phyloP scores from a whole-genome alignment of 495 filamentous ascomycete genomes.

The Tuber indicum region DNA sequence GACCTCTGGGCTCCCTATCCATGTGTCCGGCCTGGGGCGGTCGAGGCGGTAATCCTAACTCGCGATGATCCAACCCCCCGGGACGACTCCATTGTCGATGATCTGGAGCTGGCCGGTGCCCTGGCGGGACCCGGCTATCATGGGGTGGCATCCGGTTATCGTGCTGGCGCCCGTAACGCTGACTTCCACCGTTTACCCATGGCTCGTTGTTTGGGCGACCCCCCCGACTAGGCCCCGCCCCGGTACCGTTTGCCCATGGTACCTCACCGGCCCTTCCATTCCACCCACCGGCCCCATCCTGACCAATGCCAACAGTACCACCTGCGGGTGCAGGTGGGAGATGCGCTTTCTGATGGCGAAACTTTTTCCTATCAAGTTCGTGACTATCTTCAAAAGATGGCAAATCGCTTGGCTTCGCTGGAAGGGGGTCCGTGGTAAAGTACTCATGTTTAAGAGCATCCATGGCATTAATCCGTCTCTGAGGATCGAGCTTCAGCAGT shows the following conservation, averaged over 20 bases:
- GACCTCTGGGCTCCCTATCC: slow-evolving; percentile 39
- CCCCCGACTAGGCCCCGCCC: slow-evolving; percentile 42
- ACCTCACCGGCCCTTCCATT: slow-evolving; percentile 34
- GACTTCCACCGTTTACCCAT: slow-evolving; percentile 44
- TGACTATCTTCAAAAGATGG: slow-evolving; percentile 90
- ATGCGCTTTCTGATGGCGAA: slow-evolving; percentile 67
- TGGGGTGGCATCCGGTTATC: slow-evolving; percentile 39
- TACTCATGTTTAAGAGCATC: slow-evolving; percentile 92
- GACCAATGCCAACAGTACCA: slow-evolving; percentile 72
- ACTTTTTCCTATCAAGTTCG: slow-evolving; percentile 85
- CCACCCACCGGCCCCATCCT: slow-evolving; percentile 56
- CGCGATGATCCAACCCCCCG: slow-evolving; percentile 31
- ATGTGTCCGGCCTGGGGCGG: slow-evolving; percentile 35
- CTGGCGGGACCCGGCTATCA: slow-evolving; percentile 26
- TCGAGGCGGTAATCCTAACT: slow-evolving; percentile 41
- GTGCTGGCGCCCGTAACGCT: slow-evolving; percentile 42
- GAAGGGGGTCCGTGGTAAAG: slow-evolving; percentile 71
- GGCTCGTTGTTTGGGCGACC: slow-evolving; percentile 44
- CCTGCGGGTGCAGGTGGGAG: slow-evolving; percentile 85
- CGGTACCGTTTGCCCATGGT: slow-evolving; percentile 45
- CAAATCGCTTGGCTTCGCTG: slow-evolving; percentile 71
- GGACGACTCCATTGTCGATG: slow-evolving; percentile 27
- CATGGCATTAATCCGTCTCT: slow-evolving; percentile 79
- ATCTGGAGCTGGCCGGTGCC: slow-evolving; percentile 28
- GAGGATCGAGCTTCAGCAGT: slow-evolving; percentile 83